Base-by-base conservation (phyloP, 2,329 filamentous ascomycete genomes). In the Elsinoe batatas region DNA sequence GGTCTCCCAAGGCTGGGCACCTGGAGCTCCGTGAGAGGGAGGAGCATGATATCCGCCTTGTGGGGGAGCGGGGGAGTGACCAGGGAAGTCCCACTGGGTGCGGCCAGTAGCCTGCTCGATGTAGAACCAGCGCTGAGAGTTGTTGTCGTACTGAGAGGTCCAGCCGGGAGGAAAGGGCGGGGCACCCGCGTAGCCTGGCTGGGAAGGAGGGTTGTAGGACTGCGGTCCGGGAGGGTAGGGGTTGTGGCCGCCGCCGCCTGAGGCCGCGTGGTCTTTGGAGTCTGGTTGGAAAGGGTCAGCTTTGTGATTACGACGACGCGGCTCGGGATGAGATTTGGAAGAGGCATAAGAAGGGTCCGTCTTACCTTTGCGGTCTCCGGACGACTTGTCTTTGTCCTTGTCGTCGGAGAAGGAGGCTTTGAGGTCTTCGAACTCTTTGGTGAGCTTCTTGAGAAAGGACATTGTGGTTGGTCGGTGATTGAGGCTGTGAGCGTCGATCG, bases 61-160 rank as follows among this genome's bases (percentile, higher is more conserved):
- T 46, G 64, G 65, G 54, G 55, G 54, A 46, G 15, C 65, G 67
- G 12, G 65, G 64, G 58, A 49, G 26, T 58, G 56, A 22, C 57
- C 59, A 2, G 83, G 81, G 13, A 76, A 73, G 59, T 84, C 80
- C 83, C 83, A 86, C 67, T 85, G 82, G 0, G 80, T 78, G 57
- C 76, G 77, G 17, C 81, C 80, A 11, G 80, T 80, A 46, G 78
- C 73, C 56, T 80, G 71, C 66, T 86, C 81, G 56, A 81, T 74
- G 64, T 83, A 87, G 70, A 80, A 86, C 72, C 80, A 85, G 56
- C 80, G 79, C 64, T 83, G 79, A 58, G 75, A 72, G 57, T 73
- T 74, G 57, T 79, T 76, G 61, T 87, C 83, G 69, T 78, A 87
- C 67, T 84, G 78, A 20, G 81, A 73, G 26, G 73, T 70, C 83